These are phyloP conservation scores for Phytophthora cryptogea DNA, from an alignment of 352 stramenopile species.

Conservation along the genomic window DNA sequence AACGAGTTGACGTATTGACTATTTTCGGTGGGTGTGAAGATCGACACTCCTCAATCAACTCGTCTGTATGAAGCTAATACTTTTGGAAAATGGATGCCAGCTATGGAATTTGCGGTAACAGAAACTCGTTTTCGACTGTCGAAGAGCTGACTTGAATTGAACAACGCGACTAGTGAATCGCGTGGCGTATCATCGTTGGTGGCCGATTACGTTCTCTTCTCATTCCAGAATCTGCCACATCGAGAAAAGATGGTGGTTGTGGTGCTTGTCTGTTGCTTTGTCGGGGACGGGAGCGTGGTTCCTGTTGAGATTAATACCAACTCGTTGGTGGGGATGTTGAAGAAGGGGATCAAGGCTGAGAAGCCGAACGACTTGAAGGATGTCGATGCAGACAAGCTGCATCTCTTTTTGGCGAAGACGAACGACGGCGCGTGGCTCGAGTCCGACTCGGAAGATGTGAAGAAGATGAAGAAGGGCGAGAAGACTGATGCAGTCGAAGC, in stretches of 20 bases:
- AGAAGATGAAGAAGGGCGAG: too few species aligned
- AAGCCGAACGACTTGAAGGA: too few species aligned
- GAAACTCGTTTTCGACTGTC: slow-evolving; percentile 84
- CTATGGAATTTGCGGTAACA: slow-evolving; percentile 86
- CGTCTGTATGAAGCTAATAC: background rate
- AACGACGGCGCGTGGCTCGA: too few species aligned
- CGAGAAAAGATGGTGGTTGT: background rate
- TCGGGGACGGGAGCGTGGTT: background rate
- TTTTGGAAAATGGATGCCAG: too few species aligned
- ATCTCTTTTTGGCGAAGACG: too few species aligned
- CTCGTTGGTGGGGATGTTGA: background rate
- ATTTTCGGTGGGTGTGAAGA: slow-evolving; percentile 14
- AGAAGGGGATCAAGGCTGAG: too few species aligned
- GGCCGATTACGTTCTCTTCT: background rate
- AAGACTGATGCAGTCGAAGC: too few species aligned
- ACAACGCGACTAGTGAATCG: slow-evolving; percentile 33
- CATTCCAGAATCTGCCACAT: background rate
- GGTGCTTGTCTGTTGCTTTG: background rate
- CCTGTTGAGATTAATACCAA: background rate
- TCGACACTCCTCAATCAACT: slow-evolving; percentile 5
- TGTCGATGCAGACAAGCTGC: too few species aligned
- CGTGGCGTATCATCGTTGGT: too few species aligned
- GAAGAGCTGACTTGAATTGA: too few species aligned
- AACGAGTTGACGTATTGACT: slow-evolving; percentile 13
- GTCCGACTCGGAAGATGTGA: too few species aligned